Evolutionary conservation across 2,329 filamentous ascomycete species (phyloP), one percentile per base, ranked within the genome.

Genomic region (Aureobasidium leucospermi): DNA sequence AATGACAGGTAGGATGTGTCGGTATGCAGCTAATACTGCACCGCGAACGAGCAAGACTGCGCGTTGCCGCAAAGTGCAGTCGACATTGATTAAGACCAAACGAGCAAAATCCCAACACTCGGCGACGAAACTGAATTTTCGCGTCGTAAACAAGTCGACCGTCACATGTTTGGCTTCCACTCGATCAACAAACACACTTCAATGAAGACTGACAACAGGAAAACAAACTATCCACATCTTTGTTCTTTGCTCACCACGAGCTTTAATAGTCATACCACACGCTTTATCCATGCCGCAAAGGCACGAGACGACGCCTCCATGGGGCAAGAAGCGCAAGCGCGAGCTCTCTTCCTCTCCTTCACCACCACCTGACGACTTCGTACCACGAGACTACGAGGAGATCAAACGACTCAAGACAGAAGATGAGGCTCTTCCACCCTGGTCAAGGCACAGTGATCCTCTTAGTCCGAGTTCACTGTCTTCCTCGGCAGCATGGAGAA

Each of bases 291-390:
- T 56, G 52, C 52, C 52, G 15, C 29, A 29, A 7, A 38, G 38
- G 23, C 42, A 56, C 3, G n/a, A 45, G 0, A 56, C 52, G 4
- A 56, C 41, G 3, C 52, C 52, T 16, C 52, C 52, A 7, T 56
- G 52, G 52, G 52, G 41, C 29, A 56, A 56, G 31, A 56, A 46
- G 11, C 52, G 52, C 39, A 56, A 56, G 31, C 52, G 52, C 11
- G 52, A 56, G n/a, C 38, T 29, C 11, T 56, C 52, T 2, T 43
- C n/a, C 2, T 55, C 51, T 10, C 6, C 42, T 10, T 45, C 42
- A 6, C 8, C 42, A 45, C 16, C 42, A 45, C 23, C 42, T 4
- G 42, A 10, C 42, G 42, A 45, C 8, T 4, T 13, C 7, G n/a
- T 7, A 45, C n/a, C 39, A 45, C n/a, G 6, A 9, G 16, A 42